These are phyloP conservation scores for Davidsoniella australis DNA, from an alignment of 2,329 filamentous ascomycete species.

Conservation along the genomic window DNA sequence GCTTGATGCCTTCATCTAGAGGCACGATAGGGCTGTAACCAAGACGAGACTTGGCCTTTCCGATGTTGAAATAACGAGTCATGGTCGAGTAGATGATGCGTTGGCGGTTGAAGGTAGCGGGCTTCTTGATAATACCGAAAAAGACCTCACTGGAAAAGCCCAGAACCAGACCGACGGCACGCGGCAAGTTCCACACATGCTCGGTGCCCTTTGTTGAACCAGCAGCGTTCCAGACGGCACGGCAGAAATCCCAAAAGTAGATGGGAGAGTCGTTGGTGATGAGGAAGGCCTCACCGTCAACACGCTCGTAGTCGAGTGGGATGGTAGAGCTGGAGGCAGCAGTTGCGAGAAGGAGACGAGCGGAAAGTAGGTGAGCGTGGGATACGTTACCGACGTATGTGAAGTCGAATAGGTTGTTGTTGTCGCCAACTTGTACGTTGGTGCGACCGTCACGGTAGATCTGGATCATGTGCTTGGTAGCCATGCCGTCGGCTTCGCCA, in stretches of 20 bases:
- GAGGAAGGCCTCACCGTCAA: slow-evolving; percentile 78
- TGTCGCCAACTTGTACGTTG: slow-evolving; percentile 61
- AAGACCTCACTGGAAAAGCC: slow-evolving; percentile 37
- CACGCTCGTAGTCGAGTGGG: slow-evolving; percentile 53
- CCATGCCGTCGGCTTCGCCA: slow-evolving; percentile 70
- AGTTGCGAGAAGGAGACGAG: slow-evolving; percentile 51
- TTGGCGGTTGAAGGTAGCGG: slow-evolving; percentile 40
- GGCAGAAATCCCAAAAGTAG: slow-evolving; percentile 80
- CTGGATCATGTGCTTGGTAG: slow-evolving; percentile 56
- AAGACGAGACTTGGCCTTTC: slow-evolving; percentile 53
- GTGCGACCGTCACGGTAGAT: slow-evolving; percentile 53
- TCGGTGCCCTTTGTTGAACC: slow-evolving; percentile 34
- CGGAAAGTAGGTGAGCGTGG: slow-evolving; percentile 70
- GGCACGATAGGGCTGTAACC: slow-evolving; percentile 52
- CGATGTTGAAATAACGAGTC: slow-evolving; percentile 62
- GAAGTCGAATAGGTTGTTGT: slow-evolving; percentile 46
- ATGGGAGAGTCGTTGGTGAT: slow-evolving; percentile 79
- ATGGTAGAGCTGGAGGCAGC: slow-evolving; percentile 29
- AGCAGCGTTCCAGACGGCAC: slow-evolving; percentile 55
- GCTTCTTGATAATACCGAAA: slow-evolving; percentile 31
- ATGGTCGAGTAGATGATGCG: slow-evolving; percentile 52
- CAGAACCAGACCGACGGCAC: slow-evolving; percentile 32
- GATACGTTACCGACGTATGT: slow-evolving; percentile 47
- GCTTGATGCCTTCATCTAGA: slow-evolving; percentile 45
- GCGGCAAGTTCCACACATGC: slow-evolving; percentile 37